phyloP scores from a whole-genome alignment of 2,329 filamentous ascomycete species.

The Nemania abortiva region DNA sequence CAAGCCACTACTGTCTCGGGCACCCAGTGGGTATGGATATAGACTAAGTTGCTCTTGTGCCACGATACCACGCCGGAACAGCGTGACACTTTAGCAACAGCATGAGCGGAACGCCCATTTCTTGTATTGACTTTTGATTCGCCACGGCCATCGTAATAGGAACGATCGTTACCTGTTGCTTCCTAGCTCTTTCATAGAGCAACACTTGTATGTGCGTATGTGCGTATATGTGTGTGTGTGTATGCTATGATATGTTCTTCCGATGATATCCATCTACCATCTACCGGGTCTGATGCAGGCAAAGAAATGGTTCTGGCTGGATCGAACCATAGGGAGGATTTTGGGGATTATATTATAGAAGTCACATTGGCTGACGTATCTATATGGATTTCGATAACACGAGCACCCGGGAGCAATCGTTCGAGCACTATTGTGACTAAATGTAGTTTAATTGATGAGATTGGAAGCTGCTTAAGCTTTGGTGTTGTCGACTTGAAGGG shows the following conservation, averaged over 20 bases:
- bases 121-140: constrained; percentile 36
- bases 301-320: neutral
- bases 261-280: neutral
- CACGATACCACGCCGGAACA: constrained; percentile 49
- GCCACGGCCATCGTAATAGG: constrained; percentile 32
- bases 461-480: too few relatives aligned
- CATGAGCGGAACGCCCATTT: constrained; percentile 23
- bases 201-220: constrained; percentile 12
- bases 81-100: constrained; percentile 41
- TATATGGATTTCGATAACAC: neutral
- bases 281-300: constrained; percentile 5
- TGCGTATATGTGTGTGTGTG: too few relatives aligned
- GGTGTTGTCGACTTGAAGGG: too few relatives aligned
- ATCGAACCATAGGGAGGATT: constrained; percentile 3
- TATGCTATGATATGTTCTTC: neutral
- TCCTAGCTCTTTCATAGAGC: constrained; percentile 32
- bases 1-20: constrained; percentile 50
- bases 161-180: constrained; percentile 46
- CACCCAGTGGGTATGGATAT: constrained; percentile 44
- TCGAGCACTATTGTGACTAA: too few relatives aligned
- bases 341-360: neutral
- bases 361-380: neutral
- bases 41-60: constrained; percentile 47
- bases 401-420: neutral
- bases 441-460: too few relatives aligned